Evolutionary conservation across 2,329 filamentous ascomycete species (phyloP), one percentile per base, ranked within the genome.

Genomic region (Chrysoporthe deuterocubensis): DNA sequence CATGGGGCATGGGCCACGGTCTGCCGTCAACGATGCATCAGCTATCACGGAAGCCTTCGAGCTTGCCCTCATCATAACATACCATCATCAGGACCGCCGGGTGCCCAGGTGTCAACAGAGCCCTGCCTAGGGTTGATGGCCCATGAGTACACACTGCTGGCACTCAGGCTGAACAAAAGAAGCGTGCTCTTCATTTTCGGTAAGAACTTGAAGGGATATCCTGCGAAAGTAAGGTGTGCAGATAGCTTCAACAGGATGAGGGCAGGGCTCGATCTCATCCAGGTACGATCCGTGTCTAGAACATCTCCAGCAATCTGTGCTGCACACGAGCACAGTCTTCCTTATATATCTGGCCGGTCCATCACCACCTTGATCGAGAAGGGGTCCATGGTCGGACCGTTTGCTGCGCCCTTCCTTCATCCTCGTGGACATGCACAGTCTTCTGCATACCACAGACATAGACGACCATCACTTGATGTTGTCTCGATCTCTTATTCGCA

Each of bases 1-100:
- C 79, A 84, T 83, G 0, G 84, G 83, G 67, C 83, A 86, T 34
- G 83, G 82, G 0, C 79, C 78, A 18, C 79, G 76, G 26, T 78
- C 77, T 81, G 37, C n/a, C 26, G n/a, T 34, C 40, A 46, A 21
- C 34, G 16, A 16, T 26, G 42, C 2, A 37, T 48, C 42, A 61
- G 58, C 43, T 8, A 61, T 61, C 21, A 40, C 34, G 40, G n/a
- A n/a, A 59, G 32, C 40, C 37, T 43, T 40, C 21, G 52, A 37
- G 26, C 21, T 32, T 57, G 7, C 21, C 48, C 4, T 13, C n/a
- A 52, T 13, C 48, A 14, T 21, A 32, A 32, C 26, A 34, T 61
- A 61, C 58, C 42, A 46, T 61, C 58, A 16, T 34, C 26, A 46
- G 58, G 58, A 18, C 58, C 58, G 9, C 40, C 58, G 26, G 58